Evolutionary conservation across 2,329 filamentous ascomycete species (phyloP).

Genomic region (Scedosporium dehoogii): DNA sequence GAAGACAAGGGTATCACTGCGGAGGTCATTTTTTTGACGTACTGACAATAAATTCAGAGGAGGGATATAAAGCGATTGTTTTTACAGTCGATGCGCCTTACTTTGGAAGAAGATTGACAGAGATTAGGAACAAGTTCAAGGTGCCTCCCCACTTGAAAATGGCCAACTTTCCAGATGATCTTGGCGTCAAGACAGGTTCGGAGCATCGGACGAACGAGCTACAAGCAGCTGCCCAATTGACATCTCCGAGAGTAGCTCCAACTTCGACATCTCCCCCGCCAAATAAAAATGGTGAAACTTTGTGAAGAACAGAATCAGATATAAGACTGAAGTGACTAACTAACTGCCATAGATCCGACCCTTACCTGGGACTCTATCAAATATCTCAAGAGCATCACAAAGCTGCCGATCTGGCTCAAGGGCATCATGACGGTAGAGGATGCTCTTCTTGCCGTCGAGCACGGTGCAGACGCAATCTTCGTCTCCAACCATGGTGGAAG

Average conservation of each 20-base stretch:
- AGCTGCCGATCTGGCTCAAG: slow-evolving; percentile 27
- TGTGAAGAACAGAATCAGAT: neutral
- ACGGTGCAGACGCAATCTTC: slow-evolving; percentile 28
- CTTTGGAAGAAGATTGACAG: slow-evolving; percentile 14
- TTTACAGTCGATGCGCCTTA: slow-evolving; percentile 17
- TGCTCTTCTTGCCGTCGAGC: slow-evolving; percentile 24
- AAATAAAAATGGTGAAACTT: slow-evolving; percentile 1
- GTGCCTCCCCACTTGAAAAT: slow-evolving; percentile 12
- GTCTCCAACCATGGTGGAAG: slow-evolving; percentile 33
- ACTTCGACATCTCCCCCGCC: neutral
- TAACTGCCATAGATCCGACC: slow-evolving; percentile 2
- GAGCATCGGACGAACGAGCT: slow-evolving; percentile 8
- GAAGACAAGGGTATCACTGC: neutral
- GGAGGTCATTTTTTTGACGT: neutral
- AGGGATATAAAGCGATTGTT: slow-evolving; percentile 17
- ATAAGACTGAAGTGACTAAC: neutral
- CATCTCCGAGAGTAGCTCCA: neutral
- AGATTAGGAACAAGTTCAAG: slow-evolving; percentile 15
- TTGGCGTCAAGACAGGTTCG: slow-evolving; percentile 10
- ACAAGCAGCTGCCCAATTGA: neutral
- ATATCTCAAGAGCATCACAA: slow-evolving; percentile 8
- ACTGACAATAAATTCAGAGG: neutral
- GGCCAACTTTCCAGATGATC: slow-evolving; percentile 13
- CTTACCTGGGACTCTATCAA: slow-evolving; percentile 10
- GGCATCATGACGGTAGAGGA: slow-evolving; percentile 30